Percentiles rank a stretch among this genome's conserved stretches.
Conservation (phyloP, 345 rosid genomes). For the Arabidopsis arenosa region DNA sequence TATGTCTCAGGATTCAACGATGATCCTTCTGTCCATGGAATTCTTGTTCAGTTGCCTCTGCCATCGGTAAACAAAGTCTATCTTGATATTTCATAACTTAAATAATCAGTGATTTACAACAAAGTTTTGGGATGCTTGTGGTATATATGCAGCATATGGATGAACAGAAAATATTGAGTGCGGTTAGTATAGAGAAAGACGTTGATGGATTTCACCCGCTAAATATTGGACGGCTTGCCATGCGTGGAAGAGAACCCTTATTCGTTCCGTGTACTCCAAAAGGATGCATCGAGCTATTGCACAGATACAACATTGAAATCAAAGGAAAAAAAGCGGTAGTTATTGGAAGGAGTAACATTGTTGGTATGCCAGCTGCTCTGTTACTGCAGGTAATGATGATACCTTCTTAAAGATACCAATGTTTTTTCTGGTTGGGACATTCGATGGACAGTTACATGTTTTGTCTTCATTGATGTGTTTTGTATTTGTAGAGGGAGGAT, state of each 20-base stretch:
- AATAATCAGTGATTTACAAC: not conserved
- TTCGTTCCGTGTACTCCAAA: constrained; percentile 86
- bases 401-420: not conserved
- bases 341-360: constrained; percentile 87
- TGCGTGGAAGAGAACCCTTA: constrained; percentile 77
- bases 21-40: constrained; percentile 80
- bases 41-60: constrained; percentile 83
- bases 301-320: constrained; percentile 64
- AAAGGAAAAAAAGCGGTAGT: constrained; percentile 84
- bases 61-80: constrained; percentile 55
- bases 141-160: constrained; percentile 69
- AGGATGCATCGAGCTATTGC: constrained; percentile 84
- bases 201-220: constrained; percentile 87
- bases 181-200: constrained; percentile 70
- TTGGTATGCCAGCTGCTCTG: constrained; percentile 89
- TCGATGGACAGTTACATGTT: too few relatives aligned
- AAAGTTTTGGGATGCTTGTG: not conserved
- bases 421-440: not conserved
- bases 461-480: not conserved
- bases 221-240: constrained; percentile 69
- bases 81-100: not conserved
- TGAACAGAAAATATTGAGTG: constrained; percentile 66
- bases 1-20: constrained; percentile 61
- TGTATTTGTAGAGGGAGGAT: constrained; percentile 63
- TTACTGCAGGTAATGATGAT: constrained; percentile 62